A percentile compares a stretch with the other conserved stretches of the same genome.
These are phyloP conservation scores for Ceratobasidium sp. DNA, from an alignment of 1,284 basidiomycete species.

Conservation along the genomic window DNA sequence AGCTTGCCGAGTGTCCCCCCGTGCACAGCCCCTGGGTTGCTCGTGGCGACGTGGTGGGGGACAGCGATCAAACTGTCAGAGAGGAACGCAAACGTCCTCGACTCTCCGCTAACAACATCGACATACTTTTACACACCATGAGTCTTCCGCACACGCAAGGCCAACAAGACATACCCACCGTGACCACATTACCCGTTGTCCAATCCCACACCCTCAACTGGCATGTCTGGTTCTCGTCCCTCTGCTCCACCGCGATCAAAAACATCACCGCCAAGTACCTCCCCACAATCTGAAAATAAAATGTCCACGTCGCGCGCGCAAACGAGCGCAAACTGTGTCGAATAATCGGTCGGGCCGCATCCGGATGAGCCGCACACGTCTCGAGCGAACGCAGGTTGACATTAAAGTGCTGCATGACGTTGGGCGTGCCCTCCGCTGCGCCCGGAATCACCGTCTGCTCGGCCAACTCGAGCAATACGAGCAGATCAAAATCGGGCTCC, in stretches of 20 bases:
- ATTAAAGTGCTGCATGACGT: not conserved
- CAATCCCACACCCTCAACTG: constrained; percentile 33
- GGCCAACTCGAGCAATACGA: constrained; percentile 5
- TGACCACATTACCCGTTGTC: constrained; percentile 25
- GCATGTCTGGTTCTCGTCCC: not conserved
- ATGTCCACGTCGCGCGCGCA: not conserved
- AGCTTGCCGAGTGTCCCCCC: not conserved
- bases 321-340: not conserved
- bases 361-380: not conserved
- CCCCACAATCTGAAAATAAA: constrained; percentile 9
- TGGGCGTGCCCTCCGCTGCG: not conserved
- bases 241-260: not conserved
- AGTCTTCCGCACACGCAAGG: not conserved
- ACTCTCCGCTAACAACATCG: not conserved
- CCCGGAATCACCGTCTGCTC: not conserved
- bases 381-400: not conserved
- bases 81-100: constrained; percentile 18
- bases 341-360: not conserved
- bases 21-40: too few species aligned
- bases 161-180: constrained; percentile 1
- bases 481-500: constrained; percentile 24
- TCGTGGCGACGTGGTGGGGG: not conserved
- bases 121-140: constrained; percentile 2
- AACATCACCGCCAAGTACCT: constrained; percentile 3
- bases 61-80: constrained; percentile 13